Conservation (phyloP, 2,329 filamentous ascomycete genomes). For the Hymenoscyphus fraxineus region DNA sequence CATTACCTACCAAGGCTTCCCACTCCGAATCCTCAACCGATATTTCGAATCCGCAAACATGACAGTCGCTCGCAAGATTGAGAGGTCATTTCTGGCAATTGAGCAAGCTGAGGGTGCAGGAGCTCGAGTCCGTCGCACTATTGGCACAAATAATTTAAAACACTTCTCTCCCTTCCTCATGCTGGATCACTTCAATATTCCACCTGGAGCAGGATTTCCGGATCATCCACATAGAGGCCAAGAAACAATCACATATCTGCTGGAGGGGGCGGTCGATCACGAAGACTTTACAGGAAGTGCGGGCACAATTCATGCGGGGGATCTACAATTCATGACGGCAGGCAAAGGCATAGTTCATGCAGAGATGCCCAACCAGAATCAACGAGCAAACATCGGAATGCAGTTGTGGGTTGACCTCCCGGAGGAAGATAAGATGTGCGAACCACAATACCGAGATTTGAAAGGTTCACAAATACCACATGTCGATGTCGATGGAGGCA, state of each 20-base stretch:
- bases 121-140: constrained; percentile 78
- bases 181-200: constrained; percentile 87
- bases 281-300: constrained; percentile 86
- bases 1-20: constrained; percentile 20
- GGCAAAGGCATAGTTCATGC: constrained; percentile 89
- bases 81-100: constrained; percentile 75
- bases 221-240: constrained; percentile 75
- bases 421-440: constrained; percentile 74
- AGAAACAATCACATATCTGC: constrained; percentile 71
- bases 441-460: constrained; percentile 88
- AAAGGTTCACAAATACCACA: constrained; percentile 73
- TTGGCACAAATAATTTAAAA: constrained; percentile 77
- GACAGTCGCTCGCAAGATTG: constrained; percentile 70
- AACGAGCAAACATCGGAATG: constrained; percentile 80
- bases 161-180: constrained; percentile 93
- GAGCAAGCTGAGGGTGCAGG: constrained; percentile 88
- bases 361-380: constrained; percentile 83
- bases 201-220: constrained; percentile 80
- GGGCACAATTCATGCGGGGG: constrained; percentile 81
- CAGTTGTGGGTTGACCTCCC: constrained; percentile 96
- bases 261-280: constrained; percentile 82
- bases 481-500: constrained; percentile 66
- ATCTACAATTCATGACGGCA: constrained; percentile 97
- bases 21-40: constrained; percentile 21
- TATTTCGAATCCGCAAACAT: constrained; percentile 43